Percentiles rank a stretch among this genome's conserved stretches.
phyloP scores from a whole-genome alignment of 1,284 basidiomycete genomes.

The Leccinum insolens region DNA sequence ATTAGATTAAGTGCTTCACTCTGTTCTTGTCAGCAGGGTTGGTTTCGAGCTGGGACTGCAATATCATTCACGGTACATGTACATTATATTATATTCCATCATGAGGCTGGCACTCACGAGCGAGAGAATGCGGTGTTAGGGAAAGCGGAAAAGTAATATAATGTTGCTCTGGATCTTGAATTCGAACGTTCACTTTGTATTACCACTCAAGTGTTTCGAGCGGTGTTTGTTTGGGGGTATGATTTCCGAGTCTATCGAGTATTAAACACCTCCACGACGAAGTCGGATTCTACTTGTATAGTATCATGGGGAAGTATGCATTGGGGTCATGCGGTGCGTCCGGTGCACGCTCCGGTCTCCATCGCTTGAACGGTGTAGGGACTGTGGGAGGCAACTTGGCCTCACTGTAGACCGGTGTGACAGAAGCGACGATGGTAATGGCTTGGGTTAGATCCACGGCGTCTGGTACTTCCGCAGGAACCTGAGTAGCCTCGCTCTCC shows the following conservation, averaged over 20 bases:
- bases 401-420: conserved; percentile 64
- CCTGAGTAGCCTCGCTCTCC: conserved; percentile 44
- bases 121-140: no score
- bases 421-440: conserved; percentile 64
- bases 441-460: conserved; percentile 68
- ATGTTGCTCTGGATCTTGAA: background rate
- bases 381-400: conserved; percentile 73
- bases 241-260: conserved; percentile 16
- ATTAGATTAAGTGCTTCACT: no score
- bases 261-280: conserved; percentile 4
- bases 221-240: conserved; percentile 3
- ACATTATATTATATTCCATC: no score
- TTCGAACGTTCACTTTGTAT: background rate
- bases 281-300: conserved; percentile 63
- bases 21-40: no score
- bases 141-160: no score
- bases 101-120: no score
- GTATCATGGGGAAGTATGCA: conserved; percentile 84
- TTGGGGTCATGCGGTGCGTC: conserved; percentile 77
- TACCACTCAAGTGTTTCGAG: background rate
- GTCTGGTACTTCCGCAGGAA: conserved; percentile 49
- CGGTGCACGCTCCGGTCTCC: conserved; percentile 67
- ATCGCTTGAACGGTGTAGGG: conserved; percentile 65
- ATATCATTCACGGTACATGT: no score
- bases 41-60: no score